phyloP scores from a whole-genome alignment of 768 basidiomycete species.

The Phlebiopsis flavidoalba region DNA sequence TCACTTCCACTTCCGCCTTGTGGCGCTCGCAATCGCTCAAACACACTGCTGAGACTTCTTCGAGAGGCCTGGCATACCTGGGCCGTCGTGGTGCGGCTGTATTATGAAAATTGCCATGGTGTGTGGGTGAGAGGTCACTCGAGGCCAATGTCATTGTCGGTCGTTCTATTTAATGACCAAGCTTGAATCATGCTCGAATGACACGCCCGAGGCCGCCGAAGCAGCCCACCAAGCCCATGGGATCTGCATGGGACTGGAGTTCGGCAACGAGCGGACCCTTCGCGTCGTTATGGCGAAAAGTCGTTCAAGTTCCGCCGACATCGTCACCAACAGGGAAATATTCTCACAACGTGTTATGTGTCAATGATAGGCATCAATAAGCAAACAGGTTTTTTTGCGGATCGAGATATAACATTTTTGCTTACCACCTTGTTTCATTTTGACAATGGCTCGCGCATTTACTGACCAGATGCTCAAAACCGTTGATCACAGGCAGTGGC shows the following conservation, averaged over 20 bases:
- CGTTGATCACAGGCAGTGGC: too few relatives aligned
- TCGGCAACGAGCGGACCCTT: background rate
- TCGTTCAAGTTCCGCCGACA: background rate
- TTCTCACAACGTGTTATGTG: too few relatives aligned
- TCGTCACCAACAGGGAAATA: background rate
- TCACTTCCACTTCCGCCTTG: constrained; percentile 29
- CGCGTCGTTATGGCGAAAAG: background rate
- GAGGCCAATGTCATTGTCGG: background rate
- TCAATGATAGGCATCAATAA: too few relatives aligned
- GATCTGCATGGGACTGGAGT: background rate
- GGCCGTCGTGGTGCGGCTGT: background rate
- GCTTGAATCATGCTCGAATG: too few relatives aligned
- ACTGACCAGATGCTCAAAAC: too few relatives aligned
- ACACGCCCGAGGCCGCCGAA: background rate
- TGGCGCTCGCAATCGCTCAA: constrained; percentile 33
- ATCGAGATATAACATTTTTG: too few relatives aligned
- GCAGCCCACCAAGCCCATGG: background rate
- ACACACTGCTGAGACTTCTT: constrained; percentile 27
- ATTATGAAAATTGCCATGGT: constrained; percentile 3
- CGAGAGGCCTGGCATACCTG: constrained; percentile 12
- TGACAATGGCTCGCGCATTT: too few relatives aligned
- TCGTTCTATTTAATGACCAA: background rate
- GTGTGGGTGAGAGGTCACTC: background rate
- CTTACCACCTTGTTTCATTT: too few relatives aligned
- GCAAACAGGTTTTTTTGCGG: too few relatives aligned